Conservation (phyloP, 495 filamentous ascomycete genomes). For the Aspergillus avenaceus region DNA sequence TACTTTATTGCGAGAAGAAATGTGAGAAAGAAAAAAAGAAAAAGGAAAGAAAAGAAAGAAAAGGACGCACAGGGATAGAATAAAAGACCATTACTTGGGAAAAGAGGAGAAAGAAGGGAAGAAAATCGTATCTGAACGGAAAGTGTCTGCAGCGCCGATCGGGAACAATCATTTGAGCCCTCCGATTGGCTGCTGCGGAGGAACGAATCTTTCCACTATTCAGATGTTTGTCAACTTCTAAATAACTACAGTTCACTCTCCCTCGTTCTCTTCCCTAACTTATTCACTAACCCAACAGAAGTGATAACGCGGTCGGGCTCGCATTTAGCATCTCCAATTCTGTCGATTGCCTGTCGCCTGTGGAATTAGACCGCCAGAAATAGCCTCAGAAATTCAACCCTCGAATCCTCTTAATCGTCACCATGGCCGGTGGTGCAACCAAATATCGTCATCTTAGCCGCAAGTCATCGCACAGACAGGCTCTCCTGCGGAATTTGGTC, state of each 20-base stretch:
- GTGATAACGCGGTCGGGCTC: no score
- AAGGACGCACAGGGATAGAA: no score
- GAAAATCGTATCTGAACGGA: neutral
- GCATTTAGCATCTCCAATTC: no score
- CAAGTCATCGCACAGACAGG: slow-evolving; percentile 79
- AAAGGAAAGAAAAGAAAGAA: neutral
- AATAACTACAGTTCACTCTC: neutral
- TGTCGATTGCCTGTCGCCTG: no score
- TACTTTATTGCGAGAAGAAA: no score
- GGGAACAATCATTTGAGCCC: slow-evolving; percentile 28
- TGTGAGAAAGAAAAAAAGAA: neutral
- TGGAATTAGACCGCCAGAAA: no score
- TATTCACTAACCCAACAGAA: neutral
- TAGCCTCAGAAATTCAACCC: neutral
- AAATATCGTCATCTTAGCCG: slow-evolving; percentile 87
- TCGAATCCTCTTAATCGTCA: slow-evolving; percentile 13
- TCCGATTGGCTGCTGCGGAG: slow-evolving; percentile 39
- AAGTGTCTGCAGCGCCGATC: slow-evolving; percentile 13
- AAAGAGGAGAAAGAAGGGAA: neutral
- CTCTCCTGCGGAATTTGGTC: slow-evolving; percentile 91
- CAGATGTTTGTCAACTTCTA: slow-evolving; percentile 2
- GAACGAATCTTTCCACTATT: slow-evolving; percentile 35
- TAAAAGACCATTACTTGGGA: no score
- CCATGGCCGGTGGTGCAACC: slow-evolving; percentile 78
- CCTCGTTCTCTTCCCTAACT: neutral